Conservation (phyloP, 768 basidiomycete genomes). For the Podaxis carcinomalis region DNA sequence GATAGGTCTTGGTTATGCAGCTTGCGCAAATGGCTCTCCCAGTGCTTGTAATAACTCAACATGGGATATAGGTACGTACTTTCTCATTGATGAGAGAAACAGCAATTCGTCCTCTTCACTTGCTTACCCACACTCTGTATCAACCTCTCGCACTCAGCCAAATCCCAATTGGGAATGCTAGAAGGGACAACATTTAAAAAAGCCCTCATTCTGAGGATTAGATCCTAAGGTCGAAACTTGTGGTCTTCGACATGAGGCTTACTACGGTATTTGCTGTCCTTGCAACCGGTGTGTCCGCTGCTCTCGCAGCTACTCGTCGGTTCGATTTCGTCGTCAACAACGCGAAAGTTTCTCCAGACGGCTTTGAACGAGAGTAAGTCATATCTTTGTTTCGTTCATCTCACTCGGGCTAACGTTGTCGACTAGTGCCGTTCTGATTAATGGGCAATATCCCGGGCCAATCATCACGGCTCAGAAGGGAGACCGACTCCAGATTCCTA, state of each 20-base stretch:
- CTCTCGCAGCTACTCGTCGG: neutral
- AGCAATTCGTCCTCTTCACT: no score
- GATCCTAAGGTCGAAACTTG: neutral
- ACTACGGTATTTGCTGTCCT: neutral
- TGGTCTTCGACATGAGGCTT: neutral
- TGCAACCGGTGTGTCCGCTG: neutral
- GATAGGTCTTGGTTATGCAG: no score
- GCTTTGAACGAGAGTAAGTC: slow-evolving; percentile 28
- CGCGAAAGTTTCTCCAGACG: slow-evolving; percentile 43
- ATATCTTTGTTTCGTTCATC: neutral
- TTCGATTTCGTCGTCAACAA: slow-evolving; percentile 33
- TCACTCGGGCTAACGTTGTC: no score
- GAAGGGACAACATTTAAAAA: no score
- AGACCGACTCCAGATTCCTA: neutral
- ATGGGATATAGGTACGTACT: no score
- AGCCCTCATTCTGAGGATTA: no score
- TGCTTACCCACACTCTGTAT: no score
- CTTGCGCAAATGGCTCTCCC: no score
- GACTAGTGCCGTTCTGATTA: slow-evolving; percentile 9
- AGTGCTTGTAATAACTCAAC: no score
- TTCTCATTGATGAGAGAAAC: no score
- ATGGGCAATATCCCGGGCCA: neutral
- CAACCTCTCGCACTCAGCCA: no score
- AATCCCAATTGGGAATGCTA: no score
- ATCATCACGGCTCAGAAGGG: neutral